Conservation (phyloP, 2,329 filamentous ascomycete genomes). For the Monilinia fructigena region DNA sequence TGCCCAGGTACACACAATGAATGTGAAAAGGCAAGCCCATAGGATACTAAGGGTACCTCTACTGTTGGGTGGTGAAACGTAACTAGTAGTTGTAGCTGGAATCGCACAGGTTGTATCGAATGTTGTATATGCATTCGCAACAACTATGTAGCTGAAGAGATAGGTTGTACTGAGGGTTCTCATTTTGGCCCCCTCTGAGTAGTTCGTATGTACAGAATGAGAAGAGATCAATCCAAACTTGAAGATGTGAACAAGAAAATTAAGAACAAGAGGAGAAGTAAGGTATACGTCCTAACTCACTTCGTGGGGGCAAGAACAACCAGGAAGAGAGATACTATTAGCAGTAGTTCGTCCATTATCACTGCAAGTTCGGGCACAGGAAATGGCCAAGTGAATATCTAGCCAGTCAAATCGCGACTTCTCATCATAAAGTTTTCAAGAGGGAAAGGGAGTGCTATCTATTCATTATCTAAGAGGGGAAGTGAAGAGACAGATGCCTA, state of each 20-base stretch:
- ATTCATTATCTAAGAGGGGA: too few relatives aligned
- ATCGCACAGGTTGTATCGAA: slow-evolving; percentile 15
- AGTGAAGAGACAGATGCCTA: too few relatives aligned
- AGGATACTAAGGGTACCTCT: slow-evolving; percentile 32
- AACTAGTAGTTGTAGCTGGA: slow-evolving; percentile 6
- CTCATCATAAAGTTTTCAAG: not conserved
- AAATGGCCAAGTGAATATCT: too few relatives aligned
- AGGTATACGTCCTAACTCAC: too few relatives aligned
- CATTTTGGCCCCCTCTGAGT: not conserved
- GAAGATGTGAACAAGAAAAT: not conserved
- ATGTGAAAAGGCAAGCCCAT: slow-evolving; percentile 30
- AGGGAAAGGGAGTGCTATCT: not conserved
- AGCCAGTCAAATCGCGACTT: not conserved
- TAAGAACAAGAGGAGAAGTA: not conserved
- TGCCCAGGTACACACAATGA: slow-evolving; percentile 29
- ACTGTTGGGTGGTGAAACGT: slow-evolving; percentile 26
- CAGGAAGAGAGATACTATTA: not conserved
- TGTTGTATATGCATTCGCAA: slow-evolving; percentile 7
- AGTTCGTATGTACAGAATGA: not conserved
- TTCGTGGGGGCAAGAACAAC: not conserved
- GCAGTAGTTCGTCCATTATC: not conserved
- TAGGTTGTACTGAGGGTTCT: not conserved
- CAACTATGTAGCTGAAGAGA: not conserved
- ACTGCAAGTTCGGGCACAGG: not conserved
- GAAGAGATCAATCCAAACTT: not conserved